Evolutionary conservation across 2,329 filamentous ascomycete species (phyloP).

Genomic region (Cytospora schulzeri): DNA sequence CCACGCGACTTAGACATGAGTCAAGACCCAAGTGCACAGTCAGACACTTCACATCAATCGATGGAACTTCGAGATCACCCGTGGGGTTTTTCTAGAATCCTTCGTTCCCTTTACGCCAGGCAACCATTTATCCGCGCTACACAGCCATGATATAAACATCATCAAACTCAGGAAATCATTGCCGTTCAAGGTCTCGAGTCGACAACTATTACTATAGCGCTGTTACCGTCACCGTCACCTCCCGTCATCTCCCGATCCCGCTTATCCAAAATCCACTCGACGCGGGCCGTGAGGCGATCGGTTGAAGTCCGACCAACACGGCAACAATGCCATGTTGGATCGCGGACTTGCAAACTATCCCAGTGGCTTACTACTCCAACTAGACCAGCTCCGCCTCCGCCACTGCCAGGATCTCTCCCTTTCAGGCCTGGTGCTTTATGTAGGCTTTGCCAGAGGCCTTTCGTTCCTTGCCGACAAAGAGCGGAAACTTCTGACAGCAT

Average conservation of each 20-base stretch:
- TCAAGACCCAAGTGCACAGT: no score
- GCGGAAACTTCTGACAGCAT: neutral
- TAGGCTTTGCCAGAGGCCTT: neutral
- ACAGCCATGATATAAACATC: conserved; percentile 11
- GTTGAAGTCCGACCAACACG: neutral
- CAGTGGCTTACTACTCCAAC: neutral
- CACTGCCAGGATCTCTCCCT: neutral
- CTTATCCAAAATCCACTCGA: neutral
- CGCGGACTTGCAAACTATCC: neutral
- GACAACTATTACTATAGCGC: neutral
- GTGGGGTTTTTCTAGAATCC: conserved; percentile 22
- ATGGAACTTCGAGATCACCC: neutral
- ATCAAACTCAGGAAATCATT: neutral
- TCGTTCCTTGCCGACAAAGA: neutral
- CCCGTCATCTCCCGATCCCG: neutral
- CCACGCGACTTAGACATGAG: conserved; percentile 7
- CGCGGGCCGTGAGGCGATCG: no score
- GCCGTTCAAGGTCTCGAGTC: neutral
- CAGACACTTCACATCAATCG: no score
- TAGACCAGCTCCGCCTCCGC: neutral
- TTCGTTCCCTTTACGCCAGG: conserved; percentile 10
- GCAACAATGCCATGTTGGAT: neutral
- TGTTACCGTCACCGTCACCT: neutral
- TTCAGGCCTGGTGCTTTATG: neutral
- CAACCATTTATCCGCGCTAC: conserved; percentile 1